Base-by-base conservation (phyloP, 2,329 filamentous ascomycete genomes). In the Pseudogymnoascus verrucosus region DNA sequence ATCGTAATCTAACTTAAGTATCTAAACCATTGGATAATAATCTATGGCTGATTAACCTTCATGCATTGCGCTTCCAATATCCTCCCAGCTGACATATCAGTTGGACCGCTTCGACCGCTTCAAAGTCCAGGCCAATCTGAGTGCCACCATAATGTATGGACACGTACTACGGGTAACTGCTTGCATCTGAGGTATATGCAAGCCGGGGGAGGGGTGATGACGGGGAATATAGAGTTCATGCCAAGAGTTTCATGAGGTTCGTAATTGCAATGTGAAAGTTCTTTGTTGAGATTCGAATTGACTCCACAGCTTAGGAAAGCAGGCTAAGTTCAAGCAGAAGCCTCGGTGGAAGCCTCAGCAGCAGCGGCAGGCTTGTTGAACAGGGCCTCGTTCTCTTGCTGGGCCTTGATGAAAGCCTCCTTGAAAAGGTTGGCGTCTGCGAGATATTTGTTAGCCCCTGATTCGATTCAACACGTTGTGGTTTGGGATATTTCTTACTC, bases 381-480 rank as follows among this genome's bases (percentile, higher is more conserved):
- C 64, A 96, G 82, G 69, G 84, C 86, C 83, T 95, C 92, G 79
- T 98, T 99, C 76, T 96, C 92, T 80, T 93, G 87, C 82, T 97
- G 93, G 63, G 95, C 93, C 83, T 96, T 92, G 80, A 96, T 87
- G 82, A 98, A 98, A 64, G 91, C 88, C 69, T 98, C 93, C 84
- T 97, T 98, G 87, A 99, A 98, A 66, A 87, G 82, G 78, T 97
- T 96, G 82, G 95, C 95, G 74, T 98, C 92, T 96, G 65, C 3
- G 61, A 62, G 40, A 34, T 37, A 40, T 68, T 68, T 68, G 70
- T 77, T 69, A 75, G 72, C 64, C 65, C 37, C n/a, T 34, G 12
- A 68, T 67, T 39, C 61, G 26, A 21, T 60, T 28, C 57, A 61
- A 23, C 31, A 31, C 1, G 23, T 60, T 16, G 16, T 5, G 47